Evolutionary conservation across 495 filamentous ascomycete genomes (phyloP).

Genomic region (Polyplosphaeria fusca): DNA sequence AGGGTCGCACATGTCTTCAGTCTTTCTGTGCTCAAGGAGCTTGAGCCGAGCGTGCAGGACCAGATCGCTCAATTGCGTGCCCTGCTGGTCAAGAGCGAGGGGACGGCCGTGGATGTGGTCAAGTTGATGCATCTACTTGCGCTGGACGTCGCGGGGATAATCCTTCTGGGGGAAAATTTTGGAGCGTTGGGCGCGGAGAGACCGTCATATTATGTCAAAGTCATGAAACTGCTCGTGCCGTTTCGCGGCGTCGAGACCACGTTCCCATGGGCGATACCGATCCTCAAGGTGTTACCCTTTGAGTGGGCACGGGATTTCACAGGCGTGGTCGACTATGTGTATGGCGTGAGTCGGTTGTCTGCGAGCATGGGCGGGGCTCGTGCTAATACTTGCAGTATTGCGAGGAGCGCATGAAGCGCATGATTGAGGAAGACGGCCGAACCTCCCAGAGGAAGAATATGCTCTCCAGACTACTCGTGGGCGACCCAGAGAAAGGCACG

Average conservation of each 20-base stretch:
- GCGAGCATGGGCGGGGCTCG: too few relatives aligned
- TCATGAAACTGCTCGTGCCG: neutral
- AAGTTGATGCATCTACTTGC: conserved; percentile 1
- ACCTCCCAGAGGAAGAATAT: conserved; percentile 6
- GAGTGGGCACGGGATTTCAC: neutral
- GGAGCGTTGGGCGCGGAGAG: neutral
- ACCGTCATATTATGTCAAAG: neutral
- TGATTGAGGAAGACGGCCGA: conserved; percentile 1
- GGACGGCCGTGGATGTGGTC: neutral
- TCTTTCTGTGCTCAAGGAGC: neutral
- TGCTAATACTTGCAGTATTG: conserved; percentile 5
- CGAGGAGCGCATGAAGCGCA: neutral
- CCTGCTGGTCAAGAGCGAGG: neutral
- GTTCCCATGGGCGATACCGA: neutral
- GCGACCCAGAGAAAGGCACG: conserved; percentile 16
- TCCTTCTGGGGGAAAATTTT: conserved; percentile 2
- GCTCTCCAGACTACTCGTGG: conserved; percentile 30
- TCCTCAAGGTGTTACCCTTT: neutral
- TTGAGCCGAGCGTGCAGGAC: conserved; percentile 4
- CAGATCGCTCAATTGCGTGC: neutral
- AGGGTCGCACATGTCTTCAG: neutral
- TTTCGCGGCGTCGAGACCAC: neutral
- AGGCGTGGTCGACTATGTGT: conserved; percentile 1
- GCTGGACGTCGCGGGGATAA: conserved; percentile 3
- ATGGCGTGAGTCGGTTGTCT: neutral